These are phyloP conservation scores for Blastocystis sp. DNA, from an alignment of 352 stramenopile genomes.

Conservation along the genomic window DNA sequence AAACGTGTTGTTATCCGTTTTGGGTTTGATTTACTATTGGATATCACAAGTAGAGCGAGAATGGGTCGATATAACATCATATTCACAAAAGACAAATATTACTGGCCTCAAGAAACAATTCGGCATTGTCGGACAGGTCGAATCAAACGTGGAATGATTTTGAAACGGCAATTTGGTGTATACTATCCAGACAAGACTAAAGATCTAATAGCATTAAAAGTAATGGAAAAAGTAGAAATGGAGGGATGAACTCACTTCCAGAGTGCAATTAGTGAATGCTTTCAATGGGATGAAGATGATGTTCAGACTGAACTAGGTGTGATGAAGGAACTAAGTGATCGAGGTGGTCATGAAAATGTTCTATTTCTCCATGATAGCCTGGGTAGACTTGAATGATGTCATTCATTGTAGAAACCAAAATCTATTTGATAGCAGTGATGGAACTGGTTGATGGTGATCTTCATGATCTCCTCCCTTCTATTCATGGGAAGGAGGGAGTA, in stretches of 20 bases:
- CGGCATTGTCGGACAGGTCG: constrained; percentile 57
- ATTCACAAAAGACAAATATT: constrained; percentile 7
- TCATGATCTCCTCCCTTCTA: constrained; percentile 35
- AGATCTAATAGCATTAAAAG: constrained; percentile 49
- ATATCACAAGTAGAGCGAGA: neutral
- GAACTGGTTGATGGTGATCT: constrained; percentile 60
- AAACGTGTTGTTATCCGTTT: constrained; percentile 41
- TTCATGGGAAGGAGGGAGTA: neutral
- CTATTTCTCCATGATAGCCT: constrained; percentile 39
- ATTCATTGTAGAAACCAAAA: constrained; percentile 42
- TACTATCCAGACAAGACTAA: constrained; percentile 35
- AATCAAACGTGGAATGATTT: constrained; percentile 41
- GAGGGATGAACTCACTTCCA: neutral
- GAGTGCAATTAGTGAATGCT: constrained; percentile 38
- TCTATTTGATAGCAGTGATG: constrained; percentile 59
- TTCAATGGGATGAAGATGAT: constrained; percentile 59
- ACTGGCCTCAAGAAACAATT: constrained; percentile 58
- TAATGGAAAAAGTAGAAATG: constrained; percentile 54
- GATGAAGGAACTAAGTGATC: constrained; percentile 50
- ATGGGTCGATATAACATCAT: constrained; percentile 35
- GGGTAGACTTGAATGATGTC: neutral
- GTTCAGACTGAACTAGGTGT: constrained; percentile 56
- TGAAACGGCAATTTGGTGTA: constrained; percentile 55
- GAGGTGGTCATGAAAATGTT: constrained; percentile 49
- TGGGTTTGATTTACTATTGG: neutral